Evolutionary conservation across 805 yeast genomes (phyloP).

Genomic region (Yamadazyma sp.): DNA sequence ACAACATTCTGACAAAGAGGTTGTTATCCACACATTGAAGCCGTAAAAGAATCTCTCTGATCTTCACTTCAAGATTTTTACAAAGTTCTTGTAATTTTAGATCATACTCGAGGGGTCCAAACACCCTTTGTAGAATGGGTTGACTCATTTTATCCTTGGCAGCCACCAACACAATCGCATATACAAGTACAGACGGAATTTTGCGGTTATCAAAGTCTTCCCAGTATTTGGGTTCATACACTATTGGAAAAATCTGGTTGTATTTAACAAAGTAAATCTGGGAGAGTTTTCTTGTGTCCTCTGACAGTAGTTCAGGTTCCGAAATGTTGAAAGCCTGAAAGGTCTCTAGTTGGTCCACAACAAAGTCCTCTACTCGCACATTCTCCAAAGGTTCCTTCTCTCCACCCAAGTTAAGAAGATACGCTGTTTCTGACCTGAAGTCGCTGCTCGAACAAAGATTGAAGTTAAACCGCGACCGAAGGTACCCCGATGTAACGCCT

Average conservation of each 20-base stretch:
- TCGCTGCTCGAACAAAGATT: not conserved
- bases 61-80: conserved; percentile 25
- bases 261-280: conserved; percentile 30
- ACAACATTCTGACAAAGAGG: conserved; percentile 11
- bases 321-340: conserved; percentile 2
- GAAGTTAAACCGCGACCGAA: conserved; percentile 3
- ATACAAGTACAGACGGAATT: conserved; percentile 23
- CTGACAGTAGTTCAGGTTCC: not conserved
- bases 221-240: conserved; percentile 29
- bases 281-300: conserved; percentile 15
- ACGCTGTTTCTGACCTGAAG: conserved; percentile 1
- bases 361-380: not conserved
- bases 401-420: not conserved
- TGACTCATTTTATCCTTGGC: conserved; percentile 28
- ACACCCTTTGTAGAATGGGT: conserved; percentile 20
- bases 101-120: conserved; percentile 1
- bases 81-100: not conserved
- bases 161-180: conserved; percentile 26
- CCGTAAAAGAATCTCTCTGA: conserved; percentile 27
- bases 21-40: conserved; percentile 25
- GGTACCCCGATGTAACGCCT: conserved; percentile 3
- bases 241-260: conserved; percentile 31
- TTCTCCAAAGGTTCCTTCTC: not conserved
- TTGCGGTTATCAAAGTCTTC: conserved; percentile 21
- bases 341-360: conserved; percentile 2